Evolutionary conservation across 31 red algal genomes (phyloP), one percentile per base, ranked within the genome.

Genomic region (Odonthalia washingtoniensis): DNA sequence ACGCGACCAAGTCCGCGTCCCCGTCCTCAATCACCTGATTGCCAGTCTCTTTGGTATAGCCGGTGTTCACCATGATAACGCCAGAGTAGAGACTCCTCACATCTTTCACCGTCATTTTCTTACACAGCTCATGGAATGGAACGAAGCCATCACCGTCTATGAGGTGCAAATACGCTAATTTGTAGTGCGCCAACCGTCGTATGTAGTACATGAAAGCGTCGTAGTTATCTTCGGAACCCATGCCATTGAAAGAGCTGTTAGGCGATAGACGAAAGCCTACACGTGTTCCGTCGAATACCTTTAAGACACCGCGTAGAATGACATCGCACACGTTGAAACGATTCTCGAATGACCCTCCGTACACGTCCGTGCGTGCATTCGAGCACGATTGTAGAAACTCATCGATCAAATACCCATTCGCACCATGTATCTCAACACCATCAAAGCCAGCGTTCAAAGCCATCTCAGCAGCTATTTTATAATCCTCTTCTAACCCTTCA

Each of bases 381-480:
- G 82, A 72, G 37, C 80, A 44, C 33, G 52, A 81, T 70, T 94
- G 82, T 74, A 98, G 75, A 66, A 98, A 98, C 64, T 88, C 40
- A 70, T 98, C 86, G 4, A 98, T 26, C 5, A 98, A 69, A 49
- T 92, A 98, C 14, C 95, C 95, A 46, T 98, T 98, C 0, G 91
- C 95, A 26, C 73, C 16, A 72, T 98, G 95, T 12, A 98, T 42
- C 65, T 98, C 95, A 2, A 98, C 87, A 27, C 95, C 95, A 63
- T 98, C 95, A 87, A 98, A 98, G 3, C 95, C 95, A 14, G 92
- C 95, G 4, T 80, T 67, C 85, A 80, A 94, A 1, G 95, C 92
- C 4, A 74, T 66, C 31, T 68, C 40, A 34, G 91, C 88, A 21
- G 88, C 92, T 35, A 84, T 57, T 12, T 45, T 31, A 84, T 65